Base-by-base conservation (phyloP, 2,329 filamentous ascomycete species). In the Trichoderma aggressivum region DNA sequence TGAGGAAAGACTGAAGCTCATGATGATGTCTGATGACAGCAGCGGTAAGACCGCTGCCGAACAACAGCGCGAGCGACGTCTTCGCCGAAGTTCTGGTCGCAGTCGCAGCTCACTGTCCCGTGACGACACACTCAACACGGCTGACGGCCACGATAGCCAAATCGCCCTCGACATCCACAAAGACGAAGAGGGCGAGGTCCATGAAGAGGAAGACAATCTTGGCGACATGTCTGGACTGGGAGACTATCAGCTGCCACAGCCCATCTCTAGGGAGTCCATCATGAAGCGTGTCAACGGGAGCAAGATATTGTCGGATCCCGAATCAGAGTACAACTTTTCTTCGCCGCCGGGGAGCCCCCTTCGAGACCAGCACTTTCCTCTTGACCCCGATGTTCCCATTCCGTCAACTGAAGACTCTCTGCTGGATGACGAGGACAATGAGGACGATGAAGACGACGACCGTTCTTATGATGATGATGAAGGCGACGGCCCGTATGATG, bases 231-330 rank as follows among this genome's bases (percentile, higher is more conserved):
- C 87, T 67, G 82, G 86, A 12, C 80, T 90, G 70, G 85, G 87
- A 72, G 88, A 90, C 71, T 91, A 91, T 75, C 86, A 91, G 74
- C 82, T 91, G 16, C 93, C 90, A 21, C 87, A 92, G 12, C 91
- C 91, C 69, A 97, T 98, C 78, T 98, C 95, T 10, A 89, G 95
- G 47, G 96, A 98, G 79, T 97, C 94, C 0, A 98, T 98, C 75
- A 85, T 98, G 76, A 91, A 93, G 67, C 94, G 95, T 73, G 91
- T 98, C 70, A 93, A 96, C 79, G 93, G 86, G 60, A 87, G 85
- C 75, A 82, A 85, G 72, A 36, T 36, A 24, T 75, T 81, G 61
- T 84, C 87, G 58, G 87, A 90, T 24, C 82, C 84, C 71, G 86
- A 89, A 68, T 88, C 90, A 5, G 88, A 90, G 71, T 90, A 88